Base-by-base conservation (phyloP, 2,329 filamentous ascomycete species). In the Aureobasidium musti region DNA sequence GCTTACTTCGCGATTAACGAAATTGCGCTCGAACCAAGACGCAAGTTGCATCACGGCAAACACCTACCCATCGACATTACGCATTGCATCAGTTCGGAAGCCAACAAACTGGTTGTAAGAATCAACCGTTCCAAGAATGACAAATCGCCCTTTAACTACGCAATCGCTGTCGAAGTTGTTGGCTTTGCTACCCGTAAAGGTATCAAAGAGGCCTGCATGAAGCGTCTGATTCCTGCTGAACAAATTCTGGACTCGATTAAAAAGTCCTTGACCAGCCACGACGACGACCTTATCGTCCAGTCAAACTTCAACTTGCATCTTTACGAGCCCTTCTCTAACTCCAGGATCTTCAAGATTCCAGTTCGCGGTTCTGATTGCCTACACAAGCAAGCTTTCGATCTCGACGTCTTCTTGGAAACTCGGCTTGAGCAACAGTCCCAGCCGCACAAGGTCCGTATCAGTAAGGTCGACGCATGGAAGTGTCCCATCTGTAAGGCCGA, bases 371-470 rank as follows among this genome's bases (percentile, higher is more conserved):
- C 73, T 8, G 72, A 76, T 3, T 99, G 95, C 75, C 80, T 81
- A 28, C 94, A 99, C 74, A 80, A 89, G 41, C 91, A 97, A 74
- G 97, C 92, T 74, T 97, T 98, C 74, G 94, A 98, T 75, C 86
- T 97, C 8, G 84, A 90, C 23, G 93, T 86, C 0, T 98, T 91
- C 80, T 83, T 99, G 10, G 77, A 82, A 17, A 91, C 89, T 5
- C 86, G 91, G 19, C 71, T 71, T 35, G 41, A 63, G 33, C 59
- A 30, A n/a, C n/a, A 26, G 82, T 80, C 70, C 71, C n/a, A 39
- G 21, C 21, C 73, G 59, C 75, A 80, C 71, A 47, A 76, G 68
- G 49, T 65, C 23, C 69, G 64, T 54, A 69, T 74, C 5, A 72
- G 69, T 8, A 78, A 84, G 65, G 81, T 85, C 0, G 91, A 95